Evolutionary conservation across 768 basidiomycete genomes (phyloP), one percentile per base, ranked within the genome.

Genomic region (Tulasnella sp.): DNA sequence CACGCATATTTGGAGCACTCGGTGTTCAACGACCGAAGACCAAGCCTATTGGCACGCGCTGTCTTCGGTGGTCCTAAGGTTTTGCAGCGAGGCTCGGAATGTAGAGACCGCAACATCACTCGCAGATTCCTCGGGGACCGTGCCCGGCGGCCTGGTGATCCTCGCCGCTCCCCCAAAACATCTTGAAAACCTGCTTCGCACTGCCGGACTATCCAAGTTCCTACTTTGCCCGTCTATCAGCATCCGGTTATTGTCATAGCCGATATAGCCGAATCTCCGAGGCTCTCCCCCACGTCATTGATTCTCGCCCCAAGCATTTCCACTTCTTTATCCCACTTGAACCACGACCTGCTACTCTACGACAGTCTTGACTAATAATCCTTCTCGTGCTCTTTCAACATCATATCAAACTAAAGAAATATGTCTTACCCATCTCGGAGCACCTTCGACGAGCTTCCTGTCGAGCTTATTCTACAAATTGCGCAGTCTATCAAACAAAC

Each of bases 261-360:
- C 64, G 64, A 20, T 69, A 37, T 69, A 69, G 64, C 64, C 64
- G 64, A n/a, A 37, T 69, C 8, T 37, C 64, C 34, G 64, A 69
- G 64, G 34, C 64, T 37, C 3, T n/a, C 54, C 54, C n/a, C 22
- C 54, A 31, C 64, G 64, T 69, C 64, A 69, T 69, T 69, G 18
- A 18, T 69, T 69, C 64, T 75, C 24, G 74, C 74, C 40, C 40
- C 42, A 50, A 50, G 12, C 74, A 41, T 34, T 75, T 42, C 41
- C 40, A 34, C 8, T 37, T 40, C 24, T 20, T 40, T 18, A 18
- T 75, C 40, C 74, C 28, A 31, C 74, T 44, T 37, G 31, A 69
- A 16, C 64, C 14, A 31, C 64, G 28, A 31, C 64, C 16, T 69
- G 12, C 64, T 69, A 69, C 64, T 69, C 8, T 69, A 69, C 64